These are phyloP conservation scores for Petrea volubilis DNA, from an alignment of 257 asterid species.

Conservation along the genomic window DNA sequence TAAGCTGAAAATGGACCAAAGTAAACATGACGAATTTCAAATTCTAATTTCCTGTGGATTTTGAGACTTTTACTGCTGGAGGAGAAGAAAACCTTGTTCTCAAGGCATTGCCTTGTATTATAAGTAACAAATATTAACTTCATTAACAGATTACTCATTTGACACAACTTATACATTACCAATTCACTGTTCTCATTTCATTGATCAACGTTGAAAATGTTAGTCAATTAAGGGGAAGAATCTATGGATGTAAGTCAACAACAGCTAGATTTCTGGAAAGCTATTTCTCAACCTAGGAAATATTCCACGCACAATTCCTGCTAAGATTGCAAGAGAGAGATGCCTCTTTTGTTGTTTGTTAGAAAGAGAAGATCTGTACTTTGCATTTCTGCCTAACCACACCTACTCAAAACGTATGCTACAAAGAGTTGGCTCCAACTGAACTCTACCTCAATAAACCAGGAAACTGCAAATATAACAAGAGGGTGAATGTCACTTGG, in stretches of 20 bases:
- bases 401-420: not conserved
- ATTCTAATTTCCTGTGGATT: too few relatives aligned
- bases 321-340: constrained; percentile 5
- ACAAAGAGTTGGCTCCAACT: not conserved
- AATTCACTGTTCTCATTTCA: too few relatives aligned
- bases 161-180: too few relatives aligned
- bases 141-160: too few relatives aligned
- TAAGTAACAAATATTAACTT: too few relatives aligned
- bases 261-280: not conserved
- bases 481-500: too few relatives aligned
- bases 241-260: not conserved
- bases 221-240: not conserved
- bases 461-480: constrained; percentile 14
- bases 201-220: not conserved
- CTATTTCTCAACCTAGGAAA: not conserved
- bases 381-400: constrained; percentile 5
- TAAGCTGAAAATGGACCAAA: too few relatives aligned
- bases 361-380: not conserved
- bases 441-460: constrained; percentile 16
- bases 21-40: too few relatives aligned
- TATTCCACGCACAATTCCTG: not conserved
- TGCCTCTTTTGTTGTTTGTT: not conserved
- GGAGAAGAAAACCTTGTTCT: too few relatives aligned
- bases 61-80: too few relatives aligned
- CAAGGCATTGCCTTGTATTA: too few relatives aligned